Evolutionary conservation across 1,139 yeast species (phyloP), one percentile per base, ranked within the genome.

Genomic region (Debaryomycetaceae sp.): DNA sequence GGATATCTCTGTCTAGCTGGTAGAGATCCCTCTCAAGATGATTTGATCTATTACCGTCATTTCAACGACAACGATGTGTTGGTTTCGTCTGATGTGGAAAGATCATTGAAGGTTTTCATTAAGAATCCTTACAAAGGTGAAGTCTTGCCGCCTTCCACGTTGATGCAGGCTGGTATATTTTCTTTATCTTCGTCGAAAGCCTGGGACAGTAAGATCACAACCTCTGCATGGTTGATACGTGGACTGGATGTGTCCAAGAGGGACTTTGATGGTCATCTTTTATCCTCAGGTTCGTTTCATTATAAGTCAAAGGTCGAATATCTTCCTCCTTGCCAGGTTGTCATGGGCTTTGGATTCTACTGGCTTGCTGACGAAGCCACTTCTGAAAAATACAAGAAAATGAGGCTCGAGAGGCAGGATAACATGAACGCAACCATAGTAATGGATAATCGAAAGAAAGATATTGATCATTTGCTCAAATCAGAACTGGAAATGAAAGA

Each of bases 1-100:
- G 96, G 96, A 0, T 90, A 87, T 57, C 69, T 93, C 44, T 87
- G 95, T 50, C 64, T 93, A 42, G 90, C 93, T 41, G 98, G 97
- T 1, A 81, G 89, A 51, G 97, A 95, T 59, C 78, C 76, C 22
- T 63, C 80, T n/a, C 98, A 93, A 60, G 76, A 81, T n/a, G 97
- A 90, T 56, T 77, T 88, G 69, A 78, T 93, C 34, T 87, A 86
- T 57, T 83, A 86, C 55, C 78, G 90, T 45, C 87, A 89, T 58
- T 83, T 91, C 62, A 77, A 78, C 51, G 83, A 81, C 43, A 79
- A 78, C 50, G 99, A 93, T 58, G 70, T 79, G 31, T 77, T 85
- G 48, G 90, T 93, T 3, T 74, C 83, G 39, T 82, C 93, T 13
- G 97, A 90, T 54, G 69, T 82, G 39, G 88, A 83, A 45, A 89